Evolutionary conservation across 805 yeast species (phyloP), one percentile per base, ranked within the genome.

Genomic region (Candida ponderosae): DNA sequence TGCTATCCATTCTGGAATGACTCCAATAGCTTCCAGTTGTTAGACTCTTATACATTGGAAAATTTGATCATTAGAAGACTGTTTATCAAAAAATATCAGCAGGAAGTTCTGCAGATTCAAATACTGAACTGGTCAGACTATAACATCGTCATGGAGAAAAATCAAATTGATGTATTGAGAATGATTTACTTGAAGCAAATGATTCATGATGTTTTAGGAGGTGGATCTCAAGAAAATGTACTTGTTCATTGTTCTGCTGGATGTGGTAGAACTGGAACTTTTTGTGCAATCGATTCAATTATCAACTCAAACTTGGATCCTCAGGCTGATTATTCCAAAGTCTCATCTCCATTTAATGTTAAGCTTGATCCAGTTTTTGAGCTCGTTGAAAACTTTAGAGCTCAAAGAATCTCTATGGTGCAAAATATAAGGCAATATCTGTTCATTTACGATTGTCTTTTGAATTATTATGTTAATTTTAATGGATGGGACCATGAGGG

Each of bases 241-340:
- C 54, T 87, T 33, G 84, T 83, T 19, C 97, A 90, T 59, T 90
- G 98, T 54, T 86, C 96, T 6, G 97, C 97, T 2, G 98, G 98
- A 0, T 88, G 95, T 53, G 98, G 98, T 16, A 67, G 98, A 40
- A 87, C 97, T 0, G 98, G 98, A 2, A 84, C 96, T 2, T 81
- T 80, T 53, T 76, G 88, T 43, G 75, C 87, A 1, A 61, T 82
- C 18, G 94, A 85, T 51, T 68, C 80, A 0, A 65, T 70, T 18
- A 59, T 76, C 27, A 72, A 79, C 34, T 24, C 28, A 24, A 13
- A 24, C 7, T 21, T 21, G 11, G 48, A 52, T 33, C 17, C 26
- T 18, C 14, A 18, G 14, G 18, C 15, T 8, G 28, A 18, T 7
- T 34, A 44, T 30, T 44, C 34, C 36, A 35, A 45, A 31, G 36